A percentile compares a stretch with the other conserved stretches of the same genome.
These are phyloP conservation scores for Oenanthe sinensis DNA, from an alignment of 129 eudicot genomes.

Conservation along the genomic window DNA sequence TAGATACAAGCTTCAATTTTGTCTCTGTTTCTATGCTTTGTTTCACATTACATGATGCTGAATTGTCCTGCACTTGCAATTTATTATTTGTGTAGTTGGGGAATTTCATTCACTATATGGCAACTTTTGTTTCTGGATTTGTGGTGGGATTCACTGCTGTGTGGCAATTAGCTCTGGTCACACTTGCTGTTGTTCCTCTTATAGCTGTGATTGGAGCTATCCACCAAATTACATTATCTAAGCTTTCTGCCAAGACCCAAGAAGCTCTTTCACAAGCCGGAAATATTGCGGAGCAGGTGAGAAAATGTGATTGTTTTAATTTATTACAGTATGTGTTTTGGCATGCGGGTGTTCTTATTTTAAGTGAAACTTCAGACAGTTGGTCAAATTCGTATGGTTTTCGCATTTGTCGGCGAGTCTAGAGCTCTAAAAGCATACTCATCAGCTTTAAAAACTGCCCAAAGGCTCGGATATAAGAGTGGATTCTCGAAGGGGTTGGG, in stretches of 20 bases:
- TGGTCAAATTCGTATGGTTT: conserved; percentile 77
- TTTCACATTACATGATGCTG: background rate
- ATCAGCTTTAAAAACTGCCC: conserved; percentile 64
- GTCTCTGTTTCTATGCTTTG: conserved; percentile 10
- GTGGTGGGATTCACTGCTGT: conserved; percentile 98
- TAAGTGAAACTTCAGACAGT: conserved; percentile 52
- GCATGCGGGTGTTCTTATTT: conserved; percentile 19
- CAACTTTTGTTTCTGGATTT: conserved; percentile 95
- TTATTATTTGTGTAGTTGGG: conserved; percentile 58
- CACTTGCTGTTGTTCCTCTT: conserved; percentile 92
- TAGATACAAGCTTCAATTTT: background rate
- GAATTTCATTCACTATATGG: conserved; percentile 91
- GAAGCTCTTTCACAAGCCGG: conserved; percentile 94
- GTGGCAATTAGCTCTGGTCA: conserved; percentile 91
- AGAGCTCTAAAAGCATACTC: conserved; percentile 74
- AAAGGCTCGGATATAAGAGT: conserved; percentile 77
- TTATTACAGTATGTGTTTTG: background rate
- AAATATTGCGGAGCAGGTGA: conserved; percentile 92
- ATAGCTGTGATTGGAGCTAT: conserved; percentile 92
- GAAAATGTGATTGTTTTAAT: background rate
- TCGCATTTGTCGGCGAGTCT: conserved; percentile 86
- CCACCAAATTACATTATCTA: conserved; percentile 64
- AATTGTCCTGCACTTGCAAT: background rate
- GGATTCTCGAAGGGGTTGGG: conserved; percentile 95
- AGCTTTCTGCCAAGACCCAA: conserved; percentile 82